These are phyloP conservation scores for Harringtonia aguacate DNA, from an alignment of 2,329 filamentous ascomycete species.

Conservation along the genomic window DNA sequence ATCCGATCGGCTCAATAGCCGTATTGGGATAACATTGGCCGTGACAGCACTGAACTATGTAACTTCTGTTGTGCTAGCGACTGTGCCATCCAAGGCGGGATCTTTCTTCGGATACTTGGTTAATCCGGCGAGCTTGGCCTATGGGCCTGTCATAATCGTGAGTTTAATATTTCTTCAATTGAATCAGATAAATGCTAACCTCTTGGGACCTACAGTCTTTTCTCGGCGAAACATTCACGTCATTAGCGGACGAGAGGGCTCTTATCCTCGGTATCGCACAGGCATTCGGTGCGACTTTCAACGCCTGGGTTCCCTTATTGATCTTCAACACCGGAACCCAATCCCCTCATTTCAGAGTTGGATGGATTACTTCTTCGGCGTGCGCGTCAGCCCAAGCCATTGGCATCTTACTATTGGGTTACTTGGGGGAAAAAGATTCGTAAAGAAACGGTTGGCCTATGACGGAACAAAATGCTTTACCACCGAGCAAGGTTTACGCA, in stretches of 20 bases:
- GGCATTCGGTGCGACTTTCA: neutral
- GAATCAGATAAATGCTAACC: neutral
- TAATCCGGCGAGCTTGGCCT: neutral
- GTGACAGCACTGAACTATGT: neutral
- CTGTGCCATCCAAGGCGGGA: neutral
- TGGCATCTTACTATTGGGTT: neutral
- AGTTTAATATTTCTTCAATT: neutral
- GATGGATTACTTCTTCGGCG: neutral
- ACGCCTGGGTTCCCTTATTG: neutral
- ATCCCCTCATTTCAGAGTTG: neutral
- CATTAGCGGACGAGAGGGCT: neutral
- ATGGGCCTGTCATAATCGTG: constrained; percentile 1
- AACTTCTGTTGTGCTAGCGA: neutral
- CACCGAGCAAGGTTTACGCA: too few species aligned
- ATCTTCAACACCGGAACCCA: neutral
- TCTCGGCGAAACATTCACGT: neutral
- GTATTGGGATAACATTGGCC: neutral
- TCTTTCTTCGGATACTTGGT: neutral
- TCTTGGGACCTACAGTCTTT: neutral
- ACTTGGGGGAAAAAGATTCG: constrained; percentile 9
- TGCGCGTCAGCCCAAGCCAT: neutral
- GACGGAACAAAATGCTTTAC: too few species aligned
- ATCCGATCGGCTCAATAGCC: constrained; percentile 6
- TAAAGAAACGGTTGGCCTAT: too few species aligned
- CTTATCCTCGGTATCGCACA: constrained; percentile 1